Percentiles rank a stretch among this genome's conserved stretches.
phyloP scores from a whole-genome alignment of 257 asterid genomes.

The Salvia splendens region DNA sequence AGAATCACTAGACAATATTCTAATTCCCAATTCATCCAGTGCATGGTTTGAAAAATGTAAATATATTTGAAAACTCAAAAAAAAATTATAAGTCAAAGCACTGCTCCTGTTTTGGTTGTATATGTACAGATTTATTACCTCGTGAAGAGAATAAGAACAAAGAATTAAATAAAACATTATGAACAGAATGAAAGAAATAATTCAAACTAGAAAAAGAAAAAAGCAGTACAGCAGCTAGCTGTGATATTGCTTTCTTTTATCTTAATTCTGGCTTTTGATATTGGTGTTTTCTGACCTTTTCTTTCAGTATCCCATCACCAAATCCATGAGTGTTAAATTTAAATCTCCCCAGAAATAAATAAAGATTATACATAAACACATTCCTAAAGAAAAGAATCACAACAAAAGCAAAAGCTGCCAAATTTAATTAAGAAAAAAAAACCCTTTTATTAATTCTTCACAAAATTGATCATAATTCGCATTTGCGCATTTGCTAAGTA shows the following conservation, averaged over 20 bases:
- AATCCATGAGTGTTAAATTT: conserved; percentile 32
- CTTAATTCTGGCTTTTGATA: conserved; percentile 29
- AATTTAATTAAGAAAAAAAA: conserved; percentile 22
- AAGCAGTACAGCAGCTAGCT: conserved; percentile 26
- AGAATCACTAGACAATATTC: background rate
- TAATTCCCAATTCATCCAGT: too few species aligned
- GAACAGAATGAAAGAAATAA: conserved; percentile 35
- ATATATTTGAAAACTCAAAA: conserved; percentile 20
- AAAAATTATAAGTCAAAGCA: conserved; percentile 24
- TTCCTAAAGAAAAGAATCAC: conserved; percentile 24
- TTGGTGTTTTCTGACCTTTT: conserved; percentile 29
- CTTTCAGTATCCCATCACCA: conserved; percentile 17
- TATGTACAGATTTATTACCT: conserved; percentile 40
- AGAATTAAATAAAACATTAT: conserved; percentile 32
- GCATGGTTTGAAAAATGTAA: too few species aligned
- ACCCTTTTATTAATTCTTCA: conserved; percentile 32
- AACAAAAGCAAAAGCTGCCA: conserved; percentile 74
- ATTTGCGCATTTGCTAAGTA: too few species aligned
- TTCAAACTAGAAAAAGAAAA: conserved; percentile 39
- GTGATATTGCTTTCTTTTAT: conserved; percentile 39
- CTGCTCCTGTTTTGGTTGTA: conserved; percentile 49
- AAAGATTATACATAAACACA: background rate
- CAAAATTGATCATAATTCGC: too few species aligned
- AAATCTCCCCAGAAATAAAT: conserved; percentile 29
- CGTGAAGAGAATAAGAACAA: conserved; percentile 62